Evolutionary conservation across 2,329 filamentous ascomycete species (phyloP), one percentile per base, ranked within the genome.

Genomic region (Exophiala spinifera): DNA sequence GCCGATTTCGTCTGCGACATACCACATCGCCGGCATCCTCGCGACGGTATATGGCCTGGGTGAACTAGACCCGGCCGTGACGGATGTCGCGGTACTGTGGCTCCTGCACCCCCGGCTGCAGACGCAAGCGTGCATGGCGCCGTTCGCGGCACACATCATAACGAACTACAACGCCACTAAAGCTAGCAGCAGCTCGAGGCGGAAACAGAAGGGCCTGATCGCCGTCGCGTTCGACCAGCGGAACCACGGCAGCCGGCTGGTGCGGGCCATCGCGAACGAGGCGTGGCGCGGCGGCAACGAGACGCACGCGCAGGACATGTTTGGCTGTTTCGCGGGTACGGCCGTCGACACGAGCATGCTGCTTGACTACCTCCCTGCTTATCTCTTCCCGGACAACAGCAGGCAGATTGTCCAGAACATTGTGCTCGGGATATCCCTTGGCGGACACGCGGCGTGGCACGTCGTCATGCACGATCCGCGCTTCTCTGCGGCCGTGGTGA

Each of bases 301-400:
- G 6, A 81, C 78, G 5, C 94, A 97, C 74, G 92, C 91, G 0
- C 84, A 89, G 67, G 94, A 99, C 70, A 96, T 99, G 91, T 91
- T 94, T 68, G 84, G 82, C 49, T 59, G 48, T 46, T 61, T 61
- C 39, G 76, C 81, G 61, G 83, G 83, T 49, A 92, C 88, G 0
- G 86, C 87, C 13, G 72, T 76, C n/a, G 92, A 97, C 69, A 85
- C 86, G 31, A 82, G 80, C 14, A 77, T 85, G 8, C 74, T 97
- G 58, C 86, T 97, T 61, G 86, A 91, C 63, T 81, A 90, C 52
- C 75, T 95, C 1, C 82, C 83, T n/a, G 84, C 84, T 0, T 95
- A 91, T 66, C 73, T 94, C 19, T 87, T 88, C 64, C 78, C 79
- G 3, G 72, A 55, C 59, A 74, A 40, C 15, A 71, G 74, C n/a